These are phyloP conservation scores for Leptographium flavum DNA, from an alignment of 2,329 filamentous ascomycete genomes.

Conservation along the genomic window DNA sequence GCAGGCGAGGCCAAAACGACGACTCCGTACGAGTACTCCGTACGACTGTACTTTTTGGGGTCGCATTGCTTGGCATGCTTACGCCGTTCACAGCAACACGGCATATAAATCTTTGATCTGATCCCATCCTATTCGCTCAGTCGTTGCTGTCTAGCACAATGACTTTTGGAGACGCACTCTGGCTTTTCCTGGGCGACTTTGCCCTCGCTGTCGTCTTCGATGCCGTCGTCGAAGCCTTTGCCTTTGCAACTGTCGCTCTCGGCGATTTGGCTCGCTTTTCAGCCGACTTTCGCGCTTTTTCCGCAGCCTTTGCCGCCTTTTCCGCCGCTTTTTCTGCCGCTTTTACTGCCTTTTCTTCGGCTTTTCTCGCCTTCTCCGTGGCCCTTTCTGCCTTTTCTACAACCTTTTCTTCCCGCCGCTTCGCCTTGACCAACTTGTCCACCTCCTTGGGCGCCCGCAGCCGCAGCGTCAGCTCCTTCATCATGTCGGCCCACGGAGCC, in stretches of 20 bases:
- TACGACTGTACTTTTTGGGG: no score
- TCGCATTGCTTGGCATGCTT: no score
- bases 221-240: neutral
- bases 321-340: neutral
- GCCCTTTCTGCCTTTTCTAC: neutral
- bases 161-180: neutral
- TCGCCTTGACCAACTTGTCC: slow-evolving; percentile 46
- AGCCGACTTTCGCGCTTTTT: neutral
- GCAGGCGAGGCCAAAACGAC: no score
- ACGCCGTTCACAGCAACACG: no score
- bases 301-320: neutral
- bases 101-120: no score
- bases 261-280: neutral
- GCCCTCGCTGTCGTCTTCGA: neutral
- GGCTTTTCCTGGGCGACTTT: neutral
- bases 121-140: neutral
- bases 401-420: slow-evolving; percentile 7
- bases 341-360: neutral
- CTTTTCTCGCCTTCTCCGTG: neutral
- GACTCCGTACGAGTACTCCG: no score
- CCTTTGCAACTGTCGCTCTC: neutral
- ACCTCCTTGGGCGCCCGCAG: slow-evolving; percentile 56
- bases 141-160: neutral
- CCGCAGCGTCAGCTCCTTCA: slow-evolving; percentile 69
- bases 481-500: slow-evolving; percentile 61